These are phyloP conservation scores for Aspergillus diversus DNA, from an alignment of 495 filamentous ascomycete species.

Conservation along the genomic window DNA sequence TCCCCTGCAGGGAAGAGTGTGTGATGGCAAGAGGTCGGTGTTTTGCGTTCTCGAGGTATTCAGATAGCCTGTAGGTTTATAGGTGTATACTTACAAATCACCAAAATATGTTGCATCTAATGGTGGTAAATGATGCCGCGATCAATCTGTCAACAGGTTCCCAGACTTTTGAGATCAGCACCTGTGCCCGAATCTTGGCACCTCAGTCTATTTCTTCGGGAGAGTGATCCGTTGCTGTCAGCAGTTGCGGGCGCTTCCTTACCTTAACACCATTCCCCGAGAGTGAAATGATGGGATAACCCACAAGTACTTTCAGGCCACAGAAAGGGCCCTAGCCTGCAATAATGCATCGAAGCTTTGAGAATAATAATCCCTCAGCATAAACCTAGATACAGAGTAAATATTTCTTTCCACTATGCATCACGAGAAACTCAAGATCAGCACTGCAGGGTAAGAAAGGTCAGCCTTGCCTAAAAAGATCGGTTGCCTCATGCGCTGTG, in stretches of 20 bases:
- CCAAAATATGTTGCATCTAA: too few species aligned
- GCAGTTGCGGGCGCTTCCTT: not conserved
- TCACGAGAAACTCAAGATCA: not conserved
- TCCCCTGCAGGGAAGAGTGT: too few species aligned
- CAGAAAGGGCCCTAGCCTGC: not conserved
- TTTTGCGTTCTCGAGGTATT: not conserved
- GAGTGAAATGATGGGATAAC: not conserved
- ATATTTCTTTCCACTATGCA: not conserved
- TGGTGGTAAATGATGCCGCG: too few species aligned
- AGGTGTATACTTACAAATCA: too few species aligned
- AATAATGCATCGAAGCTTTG: not conserved
- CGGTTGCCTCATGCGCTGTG: not conserved
- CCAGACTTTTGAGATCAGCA: constrained; percentile 18
- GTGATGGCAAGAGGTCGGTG: not conserved
- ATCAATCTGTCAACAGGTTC: not conserved
- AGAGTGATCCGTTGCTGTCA: constrained; percentile 15
- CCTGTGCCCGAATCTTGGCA: constrained; percentile 16
- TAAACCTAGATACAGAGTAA: not conserved
- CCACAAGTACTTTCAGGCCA: not conserved
- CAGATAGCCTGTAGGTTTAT: too few species aligned
- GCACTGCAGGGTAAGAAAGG: not conserved
- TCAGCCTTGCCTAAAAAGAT: not conserved
- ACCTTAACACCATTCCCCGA: not conserved
- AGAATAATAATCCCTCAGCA: constrained; percentile 4
- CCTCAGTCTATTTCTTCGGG: constrained; percentile 14